Base-by-base conservation (phyloP, 1,139 yeast species). In the Pichia sp. region DNA sequence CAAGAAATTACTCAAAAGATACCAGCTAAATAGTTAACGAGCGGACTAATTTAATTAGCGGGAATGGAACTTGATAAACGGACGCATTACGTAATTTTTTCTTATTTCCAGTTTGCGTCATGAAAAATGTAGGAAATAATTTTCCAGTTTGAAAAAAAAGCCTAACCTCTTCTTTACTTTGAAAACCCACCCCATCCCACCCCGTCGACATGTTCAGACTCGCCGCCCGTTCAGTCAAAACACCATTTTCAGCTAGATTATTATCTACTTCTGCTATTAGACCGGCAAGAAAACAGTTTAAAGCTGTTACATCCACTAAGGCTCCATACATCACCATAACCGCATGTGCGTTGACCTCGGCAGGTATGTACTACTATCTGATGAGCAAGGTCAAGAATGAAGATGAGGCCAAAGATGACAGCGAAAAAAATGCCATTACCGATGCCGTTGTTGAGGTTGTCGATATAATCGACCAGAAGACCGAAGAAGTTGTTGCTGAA, bases 341-440 rank as follows among this genome's bases (percentile, higher is more conserved):
- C 10, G 55, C 53, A 11, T 51, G 54, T 48, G 54, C 54, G 16
- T n/a, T 48, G 7, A 49, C 54, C 5, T 51, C 54, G 4, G 48
- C 43, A 27, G 37, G 52, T 2, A 47, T 51, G 50, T 51, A 48
- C 39, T 49, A 48, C 27, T 49, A 49, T 34, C 41, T 50, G 23
- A 43, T 40, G 37, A 37, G 43, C 39, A 47, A 41, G 32, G 42
- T 50, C 11, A 45, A 45, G 27, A 47, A 47, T 29, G 55, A 52
- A 6, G 36, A 34, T 23, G 36, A 34, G 26, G 11, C 7, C 7
- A 34, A 34, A 34, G 11, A 8, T 10, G 33, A 31, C 23, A 16
- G 23, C 23, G 23, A 16, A 16, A 16, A 16, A 16, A 16, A 16
- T 16, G 23, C 23, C 23, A 16, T 16, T n/a, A 41, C 49, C 7